Conservation (phyloP, 768 basidiomycete genomes). For the Lyophyllum decastes region DNA sequence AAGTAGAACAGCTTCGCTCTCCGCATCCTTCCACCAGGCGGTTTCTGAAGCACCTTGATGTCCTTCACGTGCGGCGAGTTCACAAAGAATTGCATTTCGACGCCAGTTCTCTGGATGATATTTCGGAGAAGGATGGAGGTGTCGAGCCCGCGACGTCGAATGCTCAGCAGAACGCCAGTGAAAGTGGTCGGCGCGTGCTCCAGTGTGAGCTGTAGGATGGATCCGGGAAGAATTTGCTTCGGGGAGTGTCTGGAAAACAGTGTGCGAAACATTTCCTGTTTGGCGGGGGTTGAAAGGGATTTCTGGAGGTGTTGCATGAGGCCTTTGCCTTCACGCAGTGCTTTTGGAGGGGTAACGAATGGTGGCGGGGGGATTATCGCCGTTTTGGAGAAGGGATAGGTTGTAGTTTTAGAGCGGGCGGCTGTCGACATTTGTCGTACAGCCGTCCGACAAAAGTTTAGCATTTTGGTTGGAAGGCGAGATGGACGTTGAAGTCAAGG, state of each 20-base stretch:
- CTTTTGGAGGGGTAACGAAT: constrained; percentile 39
- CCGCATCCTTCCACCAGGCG: constrained; percentile 63
- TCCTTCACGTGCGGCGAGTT: constrained; percentile 87
- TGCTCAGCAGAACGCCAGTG: constrained; percentile 84
- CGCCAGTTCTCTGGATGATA: constrained; percentile 86
- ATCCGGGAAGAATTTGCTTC: constrained; percentile 74
- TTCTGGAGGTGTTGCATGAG: constrained; percentile 75
- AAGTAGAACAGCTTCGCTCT: constrained; percentile 85
- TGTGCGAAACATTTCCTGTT: constrained; percentile 64
- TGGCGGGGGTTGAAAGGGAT: constrained; percentile 65
- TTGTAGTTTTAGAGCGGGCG: constrained; percentile 25
- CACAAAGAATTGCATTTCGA: constrained; percentile 91
- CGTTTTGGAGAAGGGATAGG: constrained; percentile 76
- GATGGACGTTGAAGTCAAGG: not conserved
- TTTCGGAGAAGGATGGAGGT: constrained; percentile 90
- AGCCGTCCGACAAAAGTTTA: constrained; percentile 36
- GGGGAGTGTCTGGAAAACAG: constrained; percentile 75
- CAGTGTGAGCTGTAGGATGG: constrained; percentile 80
- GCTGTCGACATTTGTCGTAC: constrained; percentile 48
- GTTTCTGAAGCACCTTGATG: constrained; percentile 74
- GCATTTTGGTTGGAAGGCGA: constrained; percentile 25
- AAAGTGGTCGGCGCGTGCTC: constrained; percentile 81
- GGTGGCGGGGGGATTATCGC: constrained; percentile 56
- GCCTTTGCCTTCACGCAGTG: constrained; percentile 68
- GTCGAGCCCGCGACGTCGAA: constrained; percentile 82